Evolutionary conservation across 2,329 filamentous ascomycete species (phyloP).

Genomic region (Clarireedia paspali): DNA sequence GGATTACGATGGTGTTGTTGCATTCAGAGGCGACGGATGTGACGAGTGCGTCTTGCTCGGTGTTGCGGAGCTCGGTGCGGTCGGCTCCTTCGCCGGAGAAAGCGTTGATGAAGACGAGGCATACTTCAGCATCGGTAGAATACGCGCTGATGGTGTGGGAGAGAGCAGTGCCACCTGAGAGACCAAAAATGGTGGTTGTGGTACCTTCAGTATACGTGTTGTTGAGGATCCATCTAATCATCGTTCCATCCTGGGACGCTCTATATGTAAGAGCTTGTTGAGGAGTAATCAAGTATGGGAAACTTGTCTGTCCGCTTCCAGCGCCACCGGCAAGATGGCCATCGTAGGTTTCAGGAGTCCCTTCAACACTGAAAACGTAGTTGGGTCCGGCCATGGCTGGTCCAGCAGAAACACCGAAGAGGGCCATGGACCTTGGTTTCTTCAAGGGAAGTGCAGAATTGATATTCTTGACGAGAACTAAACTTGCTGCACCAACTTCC

Average conservation of each 20-base stretch:
- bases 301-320: slow-evolving; percentile 71
- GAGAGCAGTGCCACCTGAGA: slow-evolving; percentile 73
- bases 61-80: slow-evolving; percentile 46
- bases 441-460: slow-evolving; percentile 36
- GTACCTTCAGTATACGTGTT: neutral
- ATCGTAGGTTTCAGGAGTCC: too few relatives aligned
- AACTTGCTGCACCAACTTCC: slow-evolving; percentile 46
- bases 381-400: slow-evolving; percentile 53
- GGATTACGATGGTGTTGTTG: slow-evolving; percentile 56
- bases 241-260: slow-evolving; percentile 46
- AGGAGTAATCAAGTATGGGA: slow-evolving; percentile 70
- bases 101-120: slow-evolving; percentile 42
- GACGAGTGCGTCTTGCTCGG: slow-evolving; percentile 12
- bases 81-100: slow-evolving; percentile 67
- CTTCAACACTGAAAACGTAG: slow-evolving; percentile 45
- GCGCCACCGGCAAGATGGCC: slow-evolving; percentile 46
- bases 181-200: slow-evolving; percentile 34
- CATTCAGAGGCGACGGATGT: slow-evolving; percentile 42
- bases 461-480: slow-evolving; percentile 50
- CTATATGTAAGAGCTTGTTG: slow-evolving; percentile 60
- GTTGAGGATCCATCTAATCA: neutral
- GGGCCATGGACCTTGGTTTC: slow-evolving; percentile 30
- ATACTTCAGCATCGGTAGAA: neutral
- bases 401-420: slow-evolving; percentile 42
- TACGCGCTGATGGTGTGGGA: slow-evolving; percentile 76